These are phyloP conservation scores for Chloranthus sessilifolius DNA, from an alignment of 164 flowering plant species.

Conservation along the genomic window DNA sequence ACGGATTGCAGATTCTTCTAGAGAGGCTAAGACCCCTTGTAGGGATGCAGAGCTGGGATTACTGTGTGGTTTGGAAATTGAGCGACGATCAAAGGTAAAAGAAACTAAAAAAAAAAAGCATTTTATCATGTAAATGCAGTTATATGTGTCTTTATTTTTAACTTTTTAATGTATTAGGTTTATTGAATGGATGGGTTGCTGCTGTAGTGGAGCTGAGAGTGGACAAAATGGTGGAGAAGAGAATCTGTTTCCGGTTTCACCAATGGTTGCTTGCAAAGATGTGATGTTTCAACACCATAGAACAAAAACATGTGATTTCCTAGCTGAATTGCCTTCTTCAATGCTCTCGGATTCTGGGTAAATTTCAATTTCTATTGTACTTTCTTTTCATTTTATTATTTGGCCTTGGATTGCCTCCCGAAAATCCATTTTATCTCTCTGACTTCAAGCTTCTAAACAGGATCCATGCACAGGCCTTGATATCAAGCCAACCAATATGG, in stretches of 20 bases:
- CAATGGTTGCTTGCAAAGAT: conserved; percentile 55
- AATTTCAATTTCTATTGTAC: not conserved
- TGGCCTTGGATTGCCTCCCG: not conserved
- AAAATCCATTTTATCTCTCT: not conserved
- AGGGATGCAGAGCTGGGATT: conserved; percentile 64
- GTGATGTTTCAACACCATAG: conserved; percentile 50
- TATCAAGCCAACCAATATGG: conserved; percentile 70
- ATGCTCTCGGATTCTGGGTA: conserved; percentile 69
- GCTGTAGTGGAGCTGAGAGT: conserved; percentile 60
- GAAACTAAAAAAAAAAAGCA: not conserved
- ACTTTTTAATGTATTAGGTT: conserved; percentile 27
- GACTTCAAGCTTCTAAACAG: conserved; percentile 22
- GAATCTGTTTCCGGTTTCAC: conserved; percentile 37
- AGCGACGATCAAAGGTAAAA: conserved; percentile 65
- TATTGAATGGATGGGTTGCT: conserved; percentile 68
- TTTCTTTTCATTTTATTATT: too few relatives aligned
- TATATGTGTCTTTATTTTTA: not conserved
- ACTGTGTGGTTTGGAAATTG: conserved; percentile 72
- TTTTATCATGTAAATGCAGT: not conserved
- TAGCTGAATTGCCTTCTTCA: conserved; percentile 58
- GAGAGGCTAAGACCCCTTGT: conserved; percentile 67
- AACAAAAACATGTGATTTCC: conserved; percentile 58
- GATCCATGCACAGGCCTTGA: conserved; percentile 44
- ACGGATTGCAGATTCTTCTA: conserved; percentile 31
- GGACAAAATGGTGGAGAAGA: conserved; percentile 33